phyloP scores from a whole-genome alignment of 371 early-diverging fungal genomes.

The Dichotomocladium elegans region DNA sequence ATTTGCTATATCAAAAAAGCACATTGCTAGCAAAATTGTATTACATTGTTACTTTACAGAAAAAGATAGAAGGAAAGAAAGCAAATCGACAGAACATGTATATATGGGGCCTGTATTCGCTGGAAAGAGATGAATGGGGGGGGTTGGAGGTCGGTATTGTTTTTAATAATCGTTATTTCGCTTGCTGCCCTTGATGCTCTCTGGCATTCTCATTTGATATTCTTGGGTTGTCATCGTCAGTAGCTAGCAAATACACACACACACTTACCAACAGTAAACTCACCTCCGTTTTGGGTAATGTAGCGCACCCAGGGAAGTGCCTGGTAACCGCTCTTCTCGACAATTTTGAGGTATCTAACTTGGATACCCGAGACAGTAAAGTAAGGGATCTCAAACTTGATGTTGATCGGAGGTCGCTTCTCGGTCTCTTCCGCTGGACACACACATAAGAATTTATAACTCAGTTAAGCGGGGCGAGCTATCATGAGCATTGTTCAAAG shows the following conservation, averaged over 20 bases:
- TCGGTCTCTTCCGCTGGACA: conserved; percentile 80
- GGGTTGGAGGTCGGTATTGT: neutral
- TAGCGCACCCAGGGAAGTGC: conserved; percentile 99
- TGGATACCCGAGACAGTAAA: conserved; percentile 97
- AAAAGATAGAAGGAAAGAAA: too few relatives aligned
- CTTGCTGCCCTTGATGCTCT: conserved; percentile 58
- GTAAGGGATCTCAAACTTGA: conserved; percentile 98
- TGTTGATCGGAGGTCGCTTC: conserved; percentile 92
- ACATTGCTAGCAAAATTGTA: too few relatives aligned
- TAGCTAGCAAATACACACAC: neutral
- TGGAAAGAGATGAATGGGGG: conserved; percentile 6
- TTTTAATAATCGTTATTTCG: conserved; percentile 13
- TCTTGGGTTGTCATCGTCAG: conserved; percentile 32
- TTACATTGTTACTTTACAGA: too few relatives aligned
- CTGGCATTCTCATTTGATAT: conserved; percentile 75
- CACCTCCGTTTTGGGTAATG: conserved; percentile 94
- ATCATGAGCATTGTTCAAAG: too few relatives aligned
- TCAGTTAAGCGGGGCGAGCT: too few relatives aligned
- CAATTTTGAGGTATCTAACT: conserved; percentile 97
- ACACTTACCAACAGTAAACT: neutral
- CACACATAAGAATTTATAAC: too few relatives aligned
- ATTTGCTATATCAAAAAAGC: too few relatives aligned
- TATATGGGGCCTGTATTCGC: neutral
- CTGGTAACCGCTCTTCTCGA: conserved; percentile 97
- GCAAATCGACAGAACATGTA: too few relatives aligned